Conservation (phyloP, 2,329 filamentous ascomycete species). For the Neonectria punicea region DNA sequence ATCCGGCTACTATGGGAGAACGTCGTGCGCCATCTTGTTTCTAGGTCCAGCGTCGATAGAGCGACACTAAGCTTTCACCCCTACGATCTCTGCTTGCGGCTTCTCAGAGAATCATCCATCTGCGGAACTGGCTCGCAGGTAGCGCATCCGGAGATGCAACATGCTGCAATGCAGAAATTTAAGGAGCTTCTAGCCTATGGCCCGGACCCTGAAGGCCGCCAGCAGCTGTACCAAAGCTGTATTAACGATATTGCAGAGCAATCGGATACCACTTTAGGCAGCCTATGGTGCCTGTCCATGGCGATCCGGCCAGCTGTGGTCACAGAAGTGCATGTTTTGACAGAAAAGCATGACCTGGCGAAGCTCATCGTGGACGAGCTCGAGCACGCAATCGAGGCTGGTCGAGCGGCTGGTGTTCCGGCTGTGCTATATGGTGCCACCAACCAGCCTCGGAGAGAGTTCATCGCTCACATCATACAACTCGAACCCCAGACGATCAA, state of each 20-base stretch:
- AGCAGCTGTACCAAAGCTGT: conserved; percentile 73
- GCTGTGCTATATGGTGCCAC: conserved; percentile 58
- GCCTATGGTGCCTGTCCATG: conserved; percentile 71
- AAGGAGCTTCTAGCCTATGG: conserved; percentile 68
- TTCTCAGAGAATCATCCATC: conserved; percentile 77
- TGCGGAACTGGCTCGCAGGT: conserved; percentile 63
- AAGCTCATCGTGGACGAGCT: conserved; percentile 73
- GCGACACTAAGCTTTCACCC: conserved; percentile 53
- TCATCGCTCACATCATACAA: conserved; percentile 67
- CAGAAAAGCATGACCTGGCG: conserved; percentile 70
- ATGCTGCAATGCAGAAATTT: conserved; percentile 71
- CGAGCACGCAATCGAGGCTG: conserved; percentile 60
- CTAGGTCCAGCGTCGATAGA: conserved; percentile 54
- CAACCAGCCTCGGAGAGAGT: conserved; percentile 66
- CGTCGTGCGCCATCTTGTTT: conserved; percentile 61
- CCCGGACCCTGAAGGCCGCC: conserved; percentile 64
- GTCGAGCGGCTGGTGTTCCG: conserved; percentile 50
- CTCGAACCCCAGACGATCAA: conserved; percentile 72
- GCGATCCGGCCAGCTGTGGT: conserved; percentile 58
- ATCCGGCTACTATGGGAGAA: conserved; percentile 71
- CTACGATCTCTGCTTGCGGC: conserved; percentile 67
- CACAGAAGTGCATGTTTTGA: conserved; percentile 66
- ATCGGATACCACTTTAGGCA: conserved; percentile 75
- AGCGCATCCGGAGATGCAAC: conserved; percentile 70
- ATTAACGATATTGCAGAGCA: conserved; percentile 73